A percentile compares a stretch with the other conserved stretches of the same genome.
Conservation (phyloP, 495 filamentous ascomycete species). For the Lentithecium fluviatile region DNA sequence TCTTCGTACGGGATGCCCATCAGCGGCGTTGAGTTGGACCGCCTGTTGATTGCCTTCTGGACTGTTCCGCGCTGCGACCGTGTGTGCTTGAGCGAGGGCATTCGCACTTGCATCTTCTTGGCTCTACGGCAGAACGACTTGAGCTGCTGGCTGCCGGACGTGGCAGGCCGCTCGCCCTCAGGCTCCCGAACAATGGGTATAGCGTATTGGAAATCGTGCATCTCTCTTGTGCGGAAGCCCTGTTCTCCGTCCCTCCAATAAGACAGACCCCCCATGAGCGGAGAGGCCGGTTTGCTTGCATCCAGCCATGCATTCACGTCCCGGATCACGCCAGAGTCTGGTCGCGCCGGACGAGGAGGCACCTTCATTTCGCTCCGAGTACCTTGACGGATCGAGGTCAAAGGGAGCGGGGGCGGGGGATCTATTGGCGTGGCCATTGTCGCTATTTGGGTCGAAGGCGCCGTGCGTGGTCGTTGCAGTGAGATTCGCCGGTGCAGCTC, state of each 20-base stretch:
- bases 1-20: neutral
- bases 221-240: neutral
- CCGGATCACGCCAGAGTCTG: conserved; percentile 24
- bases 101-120: conserved; percentile 26
- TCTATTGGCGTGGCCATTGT: neutral
- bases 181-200: conserved; percentile 17
- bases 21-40: conserved; percentile 28
- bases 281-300: conserved; percentile 20
- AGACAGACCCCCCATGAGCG: conserved; percentile 25
- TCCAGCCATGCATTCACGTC: conserved; percentile 35
- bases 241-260: conserved; percentile 26
- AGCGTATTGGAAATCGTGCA: conserved; percentile 19
- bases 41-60: conserved; percentile 9
- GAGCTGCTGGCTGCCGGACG: conserved; percentile 11
- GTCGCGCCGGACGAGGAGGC: conserved; percentile 25
- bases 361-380: conserved; percentile 7
- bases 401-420: neutral
- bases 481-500: neutral
- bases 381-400: neutral
- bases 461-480: conserved; percentile 13
- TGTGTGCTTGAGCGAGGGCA: conserved; percentile 21
- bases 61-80: conserved; percentile 9
- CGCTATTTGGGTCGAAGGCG: conserved; percentile 9
- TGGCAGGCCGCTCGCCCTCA: conserved; percentile 1
- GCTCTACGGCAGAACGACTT: conserved; percentile 25